These are phyloP conservation scores for Hsuehochloa calcarea DNA, from an alignment of 176 grass and related monocot genomes.

Conservation along the genomic window DNA sequence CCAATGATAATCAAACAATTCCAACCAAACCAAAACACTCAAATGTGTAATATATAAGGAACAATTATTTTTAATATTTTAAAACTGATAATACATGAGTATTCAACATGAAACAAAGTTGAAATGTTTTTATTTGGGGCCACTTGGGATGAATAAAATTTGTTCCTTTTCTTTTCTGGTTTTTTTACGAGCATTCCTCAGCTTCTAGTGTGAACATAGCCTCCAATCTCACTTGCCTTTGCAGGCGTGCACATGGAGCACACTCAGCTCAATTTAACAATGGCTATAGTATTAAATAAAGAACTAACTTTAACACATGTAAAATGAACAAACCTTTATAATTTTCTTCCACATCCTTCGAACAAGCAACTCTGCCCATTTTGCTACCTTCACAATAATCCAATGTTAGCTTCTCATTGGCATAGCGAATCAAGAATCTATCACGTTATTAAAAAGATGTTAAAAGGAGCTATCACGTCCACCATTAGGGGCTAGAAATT, in stretches of 20 bases:
- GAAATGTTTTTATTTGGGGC: neutral
- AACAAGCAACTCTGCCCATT: neutral
- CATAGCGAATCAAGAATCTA: neutral
- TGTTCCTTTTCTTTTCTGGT: neutral
- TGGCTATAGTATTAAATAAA: neutral
- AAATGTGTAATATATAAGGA: neutral
- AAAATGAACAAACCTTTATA: constrained; percentile 34
- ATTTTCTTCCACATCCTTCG: neutral
- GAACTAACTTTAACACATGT: neutral
- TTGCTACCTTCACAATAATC: constrained; percentile 11
- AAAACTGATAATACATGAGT: neutral
- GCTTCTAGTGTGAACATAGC: constrained; percentile 6
- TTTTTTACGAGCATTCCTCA: neutral
- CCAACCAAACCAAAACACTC: neutral
- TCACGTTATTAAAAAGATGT: no score
- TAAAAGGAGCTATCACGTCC: neutral
- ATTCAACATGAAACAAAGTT: neutral
- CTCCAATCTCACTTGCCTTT: neutral
- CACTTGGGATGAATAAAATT: neutral
- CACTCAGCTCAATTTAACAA: neutral
- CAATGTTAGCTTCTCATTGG: neutral
- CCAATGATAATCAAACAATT: neutral
- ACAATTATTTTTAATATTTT: neutral
- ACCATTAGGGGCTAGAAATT: neutral
- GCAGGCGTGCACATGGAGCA: neutral